These are phyloP conservation scores for Blastobotrys parvus DNA, from an alignment of 805 yeast genomes.

Conservation along the genomic window DNA sequence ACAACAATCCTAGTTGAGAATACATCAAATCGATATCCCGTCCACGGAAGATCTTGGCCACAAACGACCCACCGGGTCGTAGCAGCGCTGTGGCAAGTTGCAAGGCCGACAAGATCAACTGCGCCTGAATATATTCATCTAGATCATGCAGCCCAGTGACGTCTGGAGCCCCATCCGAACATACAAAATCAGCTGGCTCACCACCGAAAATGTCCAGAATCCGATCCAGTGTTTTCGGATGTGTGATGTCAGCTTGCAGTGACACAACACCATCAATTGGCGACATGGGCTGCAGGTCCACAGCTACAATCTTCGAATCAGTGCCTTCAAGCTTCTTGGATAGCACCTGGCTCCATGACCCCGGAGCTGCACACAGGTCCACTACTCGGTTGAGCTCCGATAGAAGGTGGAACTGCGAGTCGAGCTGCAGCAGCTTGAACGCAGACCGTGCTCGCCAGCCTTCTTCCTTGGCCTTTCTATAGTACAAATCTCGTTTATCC, in stretches of 20 bases:
- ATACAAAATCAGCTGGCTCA: conserved; percentile 88
- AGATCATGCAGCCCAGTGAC: conserved; percentile 95
- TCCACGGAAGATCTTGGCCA: conserved; percentile 94
- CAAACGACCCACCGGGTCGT: conserved; percentile 85
- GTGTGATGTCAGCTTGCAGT: conserved; percentile 94
- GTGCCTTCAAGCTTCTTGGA: conserved; percentile 43
- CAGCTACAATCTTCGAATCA: conserved; percentile 76
- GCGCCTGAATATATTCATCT: conserved; percentile 96
- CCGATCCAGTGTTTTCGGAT: conserved; percentile 73
- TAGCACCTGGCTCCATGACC: conserved; percentile 96
- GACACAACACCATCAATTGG: conserved; percentile 89
- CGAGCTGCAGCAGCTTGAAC: conserved; percentile 80
- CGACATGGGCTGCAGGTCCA: conserved; percentile 94
- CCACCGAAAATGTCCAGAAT: conserved; percentile 83
- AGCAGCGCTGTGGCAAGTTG: conserved; percentile 85
- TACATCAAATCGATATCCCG: conserved; percentile 90
- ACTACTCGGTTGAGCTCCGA: conserved; percentile 73
- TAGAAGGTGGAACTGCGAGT: conserved; percentile 81
- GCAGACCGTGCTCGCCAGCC: conserved; percentile 98
- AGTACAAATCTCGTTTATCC: conserved; percentile 84
- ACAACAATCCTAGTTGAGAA: conserved; percentile 81
- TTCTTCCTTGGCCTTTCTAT: conserved; percentile 87
- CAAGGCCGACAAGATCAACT: conserved; percentile 80
- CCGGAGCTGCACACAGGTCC: conserved; percentile 97
- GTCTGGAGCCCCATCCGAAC: conserved; percentile 98